These are phyloP conservation scores for Epipyxis sp. DNA, from an alignment of 108 stramenopile species.

Conservation along the genomic window DNA sequence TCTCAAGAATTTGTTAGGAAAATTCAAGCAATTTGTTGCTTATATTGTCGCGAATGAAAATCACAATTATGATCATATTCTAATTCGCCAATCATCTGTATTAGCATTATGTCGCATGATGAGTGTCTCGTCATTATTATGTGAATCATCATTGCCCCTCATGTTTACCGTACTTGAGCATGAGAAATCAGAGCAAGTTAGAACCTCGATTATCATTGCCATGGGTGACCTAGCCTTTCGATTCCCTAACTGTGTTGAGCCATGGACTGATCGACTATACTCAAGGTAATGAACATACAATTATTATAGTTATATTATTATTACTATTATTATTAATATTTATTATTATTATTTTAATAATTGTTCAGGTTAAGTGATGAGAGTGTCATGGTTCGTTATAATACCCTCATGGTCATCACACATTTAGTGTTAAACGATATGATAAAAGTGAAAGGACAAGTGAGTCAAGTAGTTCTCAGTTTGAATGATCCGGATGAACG, in stretches of 20 bases:
- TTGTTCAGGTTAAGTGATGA: slow-evolving; percentile 86
- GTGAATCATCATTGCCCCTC: slow-evolving; percentile 83
- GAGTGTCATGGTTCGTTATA: slow-evolving; percentile 76
- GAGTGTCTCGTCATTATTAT: slow-evolving; percentile 81
- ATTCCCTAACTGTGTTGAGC: slow-evolving; percentile 95
- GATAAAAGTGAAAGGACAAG: slow-evolving; percentile 91
- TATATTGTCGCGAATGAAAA: slow-evolving; percentile 71
- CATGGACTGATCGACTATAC: slow-evolving; percentile 71
- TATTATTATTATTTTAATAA: slow-evolving; percentile 65
- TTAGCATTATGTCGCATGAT: slow-evolving; percentile 85
- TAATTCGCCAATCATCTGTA: slow-evolving; percentile 74
- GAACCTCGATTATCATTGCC: slow-evolving; percentile 88
- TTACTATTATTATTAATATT: not conserved
- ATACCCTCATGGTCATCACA: slow-evolving; percentile 91
- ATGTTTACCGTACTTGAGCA: slow-evolving; percentile 82
- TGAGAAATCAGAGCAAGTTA: slow-evolving; percentile 63
- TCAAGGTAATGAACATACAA: too few relatives aligned
- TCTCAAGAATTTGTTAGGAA: slow-evolving; percentile 71
- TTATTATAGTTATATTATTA: not conserved
- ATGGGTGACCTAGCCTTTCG: slow-evolving; percentile 94
- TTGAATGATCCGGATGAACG: slow-evolving; percentile 73
- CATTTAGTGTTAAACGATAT: slow-evolving; percentile 97
- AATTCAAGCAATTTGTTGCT: slow-evolving; percentile 74
- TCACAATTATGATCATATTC: slow-evolving; percentile 34
- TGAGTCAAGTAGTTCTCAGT: slow-evolving; percentile 87